Evolutionary conservation across 805 yeast species (phyloP), one percentile per base, ranked within the genome.

Genomic region (Zygosaccharomyces rouxii): DNA sequence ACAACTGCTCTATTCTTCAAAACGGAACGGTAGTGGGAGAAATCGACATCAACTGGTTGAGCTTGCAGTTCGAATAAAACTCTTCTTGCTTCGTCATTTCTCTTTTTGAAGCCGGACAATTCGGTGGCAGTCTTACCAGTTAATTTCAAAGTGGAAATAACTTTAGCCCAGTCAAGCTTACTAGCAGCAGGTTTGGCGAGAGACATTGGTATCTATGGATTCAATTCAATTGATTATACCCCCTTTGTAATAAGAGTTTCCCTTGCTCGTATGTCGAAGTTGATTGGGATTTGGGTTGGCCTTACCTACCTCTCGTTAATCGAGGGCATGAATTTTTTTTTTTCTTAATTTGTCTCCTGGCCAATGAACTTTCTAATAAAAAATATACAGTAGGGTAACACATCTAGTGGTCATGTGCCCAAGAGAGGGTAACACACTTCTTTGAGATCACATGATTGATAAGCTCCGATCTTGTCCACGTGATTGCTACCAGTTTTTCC

Each of bases 51-150:
- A 50, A 88, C 77, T 55, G 89, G 73, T 73, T 88, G 92, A 57
- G 77, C 74, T 67, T 81, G 76, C 60, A 92, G 77, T 55, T 82
- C 84, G 60, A 77, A 73, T 62, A 87, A 75, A 63, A 78, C 79
- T 75, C 88, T 84, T 77, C 89, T 86, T 60, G 98, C 98, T 71
- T 94, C 98, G 67, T 94, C 99, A 72, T 89, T 85, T 81, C 99
- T 88, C 87, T 94, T 92, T 76, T 90, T 90, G 85, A 94, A 94
- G 26, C 95, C 80, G 46, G 94, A 81, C 70, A 94, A 77, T 38
- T 96, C 81, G 46, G 86, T 67, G 52, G 96, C 95, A 54, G 99
- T 94, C 67, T 83, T 74, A 55, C 99, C 99, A 53, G 96, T 81
- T 67, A 94, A 79, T 52, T 97, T 97, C 67, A 94, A 79, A 59